Evolutionary conservation across 129 eudicot genomes (phyloP).

Genomic region (Flaveria robusta): DNA sequence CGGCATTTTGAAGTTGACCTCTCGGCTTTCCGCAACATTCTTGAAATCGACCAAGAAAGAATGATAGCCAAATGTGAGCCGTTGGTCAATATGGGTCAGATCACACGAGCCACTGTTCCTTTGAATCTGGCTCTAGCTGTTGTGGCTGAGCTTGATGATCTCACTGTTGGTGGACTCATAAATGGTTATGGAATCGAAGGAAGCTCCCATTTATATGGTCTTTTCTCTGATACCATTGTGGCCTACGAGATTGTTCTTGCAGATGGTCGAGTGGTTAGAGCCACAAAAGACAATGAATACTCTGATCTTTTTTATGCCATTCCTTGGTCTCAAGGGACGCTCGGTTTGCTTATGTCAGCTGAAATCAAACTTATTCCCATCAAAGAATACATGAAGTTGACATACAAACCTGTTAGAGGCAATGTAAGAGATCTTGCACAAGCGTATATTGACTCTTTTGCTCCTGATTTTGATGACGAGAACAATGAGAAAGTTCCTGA

Average conservation of each 20-base stretch:
- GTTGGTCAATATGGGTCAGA: conserved; percentile 97
- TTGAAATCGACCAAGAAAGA: conserved; percentile 78
- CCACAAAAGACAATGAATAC: conserved; percentile 88
- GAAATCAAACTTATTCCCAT: conserved; percentile 94
- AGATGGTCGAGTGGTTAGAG: conserved; percentile 77
- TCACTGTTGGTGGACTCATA: conserved; percentile 98
- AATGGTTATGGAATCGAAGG: conserved; percentile 98
- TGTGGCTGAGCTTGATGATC: conserved; percentile 97
- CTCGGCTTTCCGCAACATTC: conserved; percentile 82
- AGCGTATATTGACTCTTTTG: conserved; percentile 84
- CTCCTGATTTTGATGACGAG: conserved; percentile 82
- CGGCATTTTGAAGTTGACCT: conserved; percentile 98
- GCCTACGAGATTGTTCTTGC: conserved; percentile 93
- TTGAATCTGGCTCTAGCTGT: conserved; percentile 94
- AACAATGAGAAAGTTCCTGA: conserved; percentile 82
- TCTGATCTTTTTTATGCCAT: conserved; percentile 93
- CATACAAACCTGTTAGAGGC: conserved; percentile 84
- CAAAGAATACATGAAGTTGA: conserved; percentile 88
- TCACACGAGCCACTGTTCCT: conserved; percentile 78
- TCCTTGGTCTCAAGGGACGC: conserved; percentile 99
- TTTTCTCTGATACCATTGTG: conserved; percentile 96
- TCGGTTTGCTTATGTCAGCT: conserved; percentile 89
- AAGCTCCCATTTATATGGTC: conserved; percentile 94
- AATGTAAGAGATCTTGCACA: conserved; percentile 77
- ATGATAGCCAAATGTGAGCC: conserved; percentile 97